These are phyloP conservation scores for Fraxinus pennsylvanica DNA, from an alignment of 257 asterid genomes.

Conservation along the genomic window DNA sequence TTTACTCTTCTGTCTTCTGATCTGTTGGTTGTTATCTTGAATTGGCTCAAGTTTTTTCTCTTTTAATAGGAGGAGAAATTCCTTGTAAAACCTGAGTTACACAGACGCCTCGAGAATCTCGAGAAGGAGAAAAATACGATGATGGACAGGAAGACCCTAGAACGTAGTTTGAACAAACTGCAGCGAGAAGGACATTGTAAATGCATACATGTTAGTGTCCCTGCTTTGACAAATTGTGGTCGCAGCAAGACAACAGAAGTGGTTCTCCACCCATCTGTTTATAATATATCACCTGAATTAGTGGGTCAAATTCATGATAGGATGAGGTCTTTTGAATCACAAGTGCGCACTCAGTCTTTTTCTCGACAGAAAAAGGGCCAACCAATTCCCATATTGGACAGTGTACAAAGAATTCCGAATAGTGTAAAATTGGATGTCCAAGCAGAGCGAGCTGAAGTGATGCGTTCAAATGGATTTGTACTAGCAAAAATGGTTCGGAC, in stretches of 20 bases:
- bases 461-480: constrained; percentile 80
- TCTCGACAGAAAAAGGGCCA: constrained; percentile 52
- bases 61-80: constrained; percentile 85
- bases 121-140: constrained; percentile 59
- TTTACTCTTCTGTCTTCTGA: constrained; percentile 21
- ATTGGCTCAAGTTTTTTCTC: constrained; percentile 21
- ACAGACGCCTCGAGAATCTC: constrained; percentile 68
- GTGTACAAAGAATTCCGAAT: constrained; percentile 64
- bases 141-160: constrained; percentile 80
- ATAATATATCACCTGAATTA: constrained; percentile 54
- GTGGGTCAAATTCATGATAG: constrained; percentile 74
- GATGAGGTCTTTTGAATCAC: constrained; percentile 65
- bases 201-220: constrained; percentile 65
- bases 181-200: constrained; percentile 81
- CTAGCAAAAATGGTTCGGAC: constrained; percentile 81
- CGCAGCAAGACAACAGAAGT: constrained; percentile 66
- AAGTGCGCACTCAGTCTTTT: constrained; percentile 53
- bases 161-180: constrained; percentile 76
- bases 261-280: constrained; percentile 79
- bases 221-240: constrained; percentile 76
- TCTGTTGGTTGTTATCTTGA: constrained; percentile 27
- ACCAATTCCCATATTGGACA: constrained; percentile 55
- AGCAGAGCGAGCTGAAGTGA: constrained; percentile 54
- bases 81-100: constrained; percentile 77
- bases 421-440: constrained; percentile 44